A percentile compares a stretch with the other conserved stretches of the same genome.
phyloP scores from a whole-genome alignment of 192 early-diverging fungal genomes.

The Phlyctochytrium arcticum region DNA sequence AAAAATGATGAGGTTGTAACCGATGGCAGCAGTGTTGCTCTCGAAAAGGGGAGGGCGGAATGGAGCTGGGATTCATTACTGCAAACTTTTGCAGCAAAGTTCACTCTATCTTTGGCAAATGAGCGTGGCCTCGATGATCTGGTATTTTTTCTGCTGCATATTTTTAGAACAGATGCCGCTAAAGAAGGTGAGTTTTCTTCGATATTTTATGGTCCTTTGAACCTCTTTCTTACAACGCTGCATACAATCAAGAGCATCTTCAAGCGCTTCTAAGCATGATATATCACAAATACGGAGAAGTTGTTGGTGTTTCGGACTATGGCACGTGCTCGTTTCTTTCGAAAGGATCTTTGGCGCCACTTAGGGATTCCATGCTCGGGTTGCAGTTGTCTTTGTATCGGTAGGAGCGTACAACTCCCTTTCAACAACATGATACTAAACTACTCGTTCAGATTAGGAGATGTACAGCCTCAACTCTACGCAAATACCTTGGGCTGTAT shows the following conservation, averaged over 20 bases:
- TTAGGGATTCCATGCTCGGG: background rate
- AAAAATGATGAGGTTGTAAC: background rate
- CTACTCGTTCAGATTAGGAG: background rate
- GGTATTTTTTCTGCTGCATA: background rate
- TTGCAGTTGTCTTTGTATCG: conserved; percentile 14
- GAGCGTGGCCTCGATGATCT: background rate
- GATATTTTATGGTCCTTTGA: too few species aligned
- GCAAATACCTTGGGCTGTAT: conserved; percentile 3
- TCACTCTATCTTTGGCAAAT: background rate
- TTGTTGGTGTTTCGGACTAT: background rate
- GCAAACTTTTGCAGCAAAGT: background rate
- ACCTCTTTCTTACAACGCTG: background rate
- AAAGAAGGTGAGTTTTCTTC: too few species aligned
- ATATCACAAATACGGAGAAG: background rate
- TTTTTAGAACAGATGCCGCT: too few species aligned
- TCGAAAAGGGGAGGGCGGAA: background rate
- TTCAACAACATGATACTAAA: background rate
- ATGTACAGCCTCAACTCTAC: background rate
- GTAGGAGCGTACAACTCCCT: background rate
- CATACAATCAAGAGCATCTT: background rate
- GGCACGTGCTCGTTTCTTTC: background rate
- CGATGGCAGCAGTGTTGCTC: background rate
- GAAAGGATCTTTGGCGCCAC: too few species aligned
- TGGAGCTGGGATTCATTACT: background rate
- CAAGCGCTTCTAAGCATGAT: background rate